Percentiles rank a stretch among this genome's conserved stretches.
phyloP scores from a whole-genome alignment of 805 yeast species.

The Yarrowia porcina region DNA sequence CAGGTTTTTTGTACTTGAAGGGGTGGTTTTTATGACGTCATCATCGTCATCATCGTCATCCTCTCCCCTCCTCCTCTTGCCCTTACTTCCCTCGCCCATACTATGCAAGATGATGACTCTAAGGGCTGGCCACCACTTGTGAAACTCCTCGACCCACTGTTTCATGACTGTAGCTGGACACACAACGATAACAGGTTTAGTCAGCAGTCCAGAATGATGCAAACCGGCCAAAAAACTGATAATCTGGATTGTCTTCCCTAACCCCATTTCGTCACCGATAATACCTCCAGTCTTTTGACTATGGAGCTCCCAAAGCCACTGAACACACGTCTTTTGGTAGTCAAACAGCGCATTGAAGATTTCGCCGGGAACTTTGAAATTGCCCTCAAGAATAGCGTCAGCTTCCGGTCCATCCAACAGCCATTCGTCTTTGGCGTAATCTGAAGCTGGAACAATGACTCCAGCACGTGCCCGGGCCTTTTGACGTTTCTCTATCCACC shows the following conservation, averaged over 20 bases:
- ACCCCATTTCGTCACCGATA: conserved; percentile 97
- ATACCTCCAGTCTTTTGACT: conserved; percentile 91
- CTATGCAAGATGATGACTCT: conserved; percentile 84
- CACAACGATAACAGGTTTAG: conserved; percentile 78
- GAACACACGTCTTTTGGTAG: conserved; percentile 94
- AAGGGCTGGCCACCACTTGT: conserved; percentile 97
- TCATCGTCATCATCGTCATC: not conserved
- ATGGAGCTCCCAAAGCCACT: conserved; percentile 95
- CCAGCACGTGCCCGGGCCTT: conserved; percentile 39
- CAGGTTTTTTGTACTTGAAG: conserved; percentile 43
- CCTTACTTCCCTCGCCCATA: conserved; percentile 81
- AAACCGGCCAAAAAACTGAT: conserved; percentile 88
- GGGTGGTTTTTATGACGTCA: conserved; percentile 16
- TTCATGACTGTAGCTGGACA: conserved; percentile 96
- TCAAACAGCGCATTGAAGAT: conserved; percentile 82
- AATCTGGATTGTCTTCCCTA: conserved; percentile 92
- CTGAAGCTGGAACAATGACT: conserved; percentile 31
- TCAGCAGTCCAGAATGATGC: conserved; percentile 72
- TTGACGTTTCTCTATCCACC: conserved; percentile 59
- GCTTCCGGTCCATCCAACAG: conserved; percentile 40
- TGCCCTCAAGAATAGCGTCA: conserved; percentile 70
- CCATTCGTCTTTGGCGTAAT: conserved; percentile 8
- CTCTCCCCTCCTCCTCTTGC: conserved; percentile 28
- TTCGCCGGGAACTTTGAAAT: conserved; percentile 82
- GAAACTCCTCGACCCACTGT: conserved; percentile 97